phyloP scores from a whole-genome alignment of 768 basidiomycete genomes.

The Paxillus ammoniavirescens region DNA sequence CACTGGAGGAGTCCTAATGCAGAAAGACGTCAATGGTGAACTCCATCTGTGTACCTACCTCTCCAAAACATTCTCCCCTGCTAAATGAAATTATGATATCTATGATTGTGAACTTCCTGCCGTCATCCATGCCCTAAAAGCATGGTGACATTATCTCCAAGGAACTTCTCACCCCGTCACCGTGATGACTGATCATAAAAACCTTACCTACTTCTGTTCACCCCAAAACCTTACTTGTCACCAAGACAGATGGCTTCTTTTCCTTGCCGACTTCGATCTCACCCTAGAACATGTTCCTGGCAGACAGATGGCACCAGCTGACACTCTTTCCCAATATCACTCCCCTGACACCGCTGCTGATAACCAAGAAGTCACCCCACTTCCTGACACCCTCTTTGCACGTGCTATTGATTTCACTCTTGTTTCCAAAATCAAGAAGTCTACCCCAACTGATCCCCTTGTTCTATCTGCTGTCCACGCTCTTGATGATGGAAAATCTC shows the following conservation, averaged over 20 bases:
- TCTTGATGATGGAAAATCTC: too few relatives aligned
- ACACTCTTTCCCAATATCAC: too few relatives aligned
- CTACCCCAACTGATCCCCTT: too few relatives aligned
- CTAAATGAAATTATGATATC: constrained; percentile 48
- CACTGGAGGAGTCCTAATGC: background rate
- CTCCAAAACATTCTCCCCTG: background rate
- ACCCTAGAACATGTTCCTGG: background rate
- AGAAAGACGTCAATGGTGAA: background rate
- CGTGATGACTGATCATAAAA: constrained; percentile 34
- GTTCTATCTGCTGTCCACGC: too few relatives aligned
- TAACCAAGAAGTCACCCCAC: too few relatives aligned
- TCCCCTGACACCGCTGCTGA: too few relatives aligned
- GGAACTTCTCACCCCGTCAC: constrained; percentile 29
- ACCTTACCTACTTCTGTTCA: background rate
- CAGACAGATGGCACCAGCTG: too few relatives aligned
- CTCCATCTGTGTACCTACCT: background rate
- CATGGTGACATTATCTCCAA: constrained; percentile 31
- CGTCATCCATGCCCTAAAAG: background rate
- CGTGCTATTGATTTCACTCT: too few relatives aligned
- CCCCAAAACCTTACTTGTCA: background rate
- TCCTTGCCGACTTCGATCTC: too few relatives aligned
- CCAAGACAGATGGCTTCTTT: too few relatives aligned
- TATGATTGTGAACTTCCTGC: constrained; percentile 30
- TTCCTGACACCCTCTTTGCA: constrained; percentile 20
- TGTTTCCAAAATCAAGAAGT: too few relatives aligned